Evolutionary conservation across 2,329 filamentous ascomycete genomes (phyloP).

Genomic region (Cordyceps militaris): DNA sequence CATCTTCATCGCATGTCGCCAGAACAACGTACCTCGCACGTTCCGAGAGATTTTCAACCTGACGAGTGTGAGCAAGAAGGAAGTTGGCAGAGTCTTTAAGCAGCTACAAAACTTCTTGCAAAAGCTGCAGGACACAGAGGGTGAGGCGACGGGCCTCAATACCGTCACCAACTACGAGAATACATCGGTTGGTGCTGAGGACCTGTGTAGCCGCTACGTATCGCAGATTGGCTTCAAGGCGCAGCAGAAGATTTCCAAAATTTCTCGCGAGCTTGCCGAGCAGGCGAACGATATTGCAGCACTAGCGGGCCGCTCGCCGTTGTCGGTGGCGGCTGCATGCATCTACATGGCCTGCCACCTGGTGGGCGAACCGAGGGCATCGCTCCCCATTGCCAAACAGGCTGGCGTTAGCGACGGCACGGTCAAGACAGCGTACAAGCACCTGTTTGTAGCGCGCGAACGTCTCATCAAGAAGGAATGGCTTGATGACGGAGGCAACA

Average conservation of each 20-base stretch:
- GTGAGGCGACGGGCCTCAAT: slow-evolving; percentile 40
- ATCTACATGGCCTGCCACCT: slow-evolving; percentile 94
- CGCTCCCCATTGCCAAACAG: slow-evolving; percentile 79
- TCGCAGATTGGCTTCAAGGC: slow-evolving; percentile 69
- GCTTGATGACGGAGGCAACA: slow-evolving; percentile 64
- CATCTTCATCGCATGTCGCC: slow-evolving; percentile 95
- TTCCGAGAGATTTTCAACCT: slow-evolving; percentile 93
- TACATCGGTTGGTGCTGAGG: slow-evolving; percentile 72
- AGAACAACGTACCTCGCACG: slow-evolving; percentile 77
- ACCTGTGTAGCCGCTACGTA: slow-evolving; percentile 86
- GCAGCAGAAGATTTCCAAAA: slow-evolving; percentile 66
- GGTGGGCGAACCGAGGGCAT: slow-evolving; percentile 68
- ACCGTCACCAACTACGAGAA: slow-evolving; percentile 64
- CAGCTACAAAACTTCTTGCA: slow-evolving; percentile 80
- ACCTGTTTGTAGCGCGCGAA: slow-evolving; percentile 68
- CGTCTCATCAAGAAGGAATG: slow-evolving; percentile 69
- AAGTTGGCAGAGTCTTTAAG: slow-evolving; percentile 95
- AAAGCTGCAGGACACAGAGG: slow-evolving; percentile 56
- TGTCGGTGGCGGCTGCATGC: slow-evolving; percentile 89
- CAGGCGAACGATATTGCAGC: slow-evolving; percentile 71
- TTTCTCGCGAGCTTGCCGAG: slow-evolving; percentile 71
- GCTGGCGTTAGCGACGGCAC: slow-evolving; percentile 94
- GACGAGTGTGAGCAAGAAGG: slow-evolving; percentile 93
- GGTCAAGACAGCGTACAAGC: slow-evolving; percentile 91
- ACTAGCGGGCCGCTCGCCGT: slow-evolving; percentile 83